Base-by-base conservation (phyloP, 345 rosid genomes). In the Citrus australasica region DNA sequence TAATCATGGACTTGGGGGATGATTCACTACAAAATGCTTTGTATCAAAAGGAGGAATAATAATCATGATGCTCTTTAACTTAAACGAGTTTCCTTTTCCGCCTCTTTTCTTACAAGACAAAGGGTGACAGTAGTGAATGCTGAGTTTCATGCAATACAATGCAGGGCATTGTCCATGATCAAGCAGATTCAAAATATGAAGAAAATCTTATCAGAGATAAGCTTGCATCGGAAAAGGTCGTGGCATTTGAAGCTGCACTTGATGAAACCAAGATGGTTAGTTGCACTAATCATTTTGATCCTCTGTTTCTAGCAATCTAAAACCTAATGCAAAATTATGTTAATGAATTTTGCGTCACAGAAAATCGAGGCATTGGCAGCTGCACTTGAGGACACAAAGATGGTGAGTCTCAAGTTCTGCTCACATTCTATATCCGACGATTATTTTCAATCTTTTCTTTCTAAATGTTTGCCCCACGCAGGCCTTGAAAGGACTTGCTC, bases 291-390 rank as follows among this genome's bases (percentile, higher is more conserved):
- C 19, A 13, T 46, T 46, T 37, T 59, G 5, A 22, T 8, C 17
- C 74, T 40, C 27, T 16, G 4, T 60, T 17, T 75, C 28, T 78
- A 61, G 35, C 24, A 70, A 70, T 48, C 16, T 30, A 55, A 66
- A 65, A 16, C 73, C n/a, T 38, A 61, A 46, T 27, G n/a, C 25
- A 22, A 53, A 72, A 24, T 53, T 21, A 14, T 61, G 42, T 58
- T 81, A 32, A 60, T 27, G 2, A n/a, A 59, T 32, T 76, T 67
- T 67, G 16, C 37, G 46, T 35, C 22, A 69, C 85, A 85, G 90
- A 82, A 84, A 83, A 79, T 86, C 40, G 82, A 79, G 53, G 88
- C 83, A 56, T 38, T 85, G 76, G 89, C 86, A 83, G 86, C 72
- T 66, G 84, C 87, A 19, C 80, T 89, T 9, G 74, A 83, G 69